phyloP scores from a whole-genome alignment of 2,329 filamentous ascomycete genomes.

The Trichoderma aggressivum region DNA sequence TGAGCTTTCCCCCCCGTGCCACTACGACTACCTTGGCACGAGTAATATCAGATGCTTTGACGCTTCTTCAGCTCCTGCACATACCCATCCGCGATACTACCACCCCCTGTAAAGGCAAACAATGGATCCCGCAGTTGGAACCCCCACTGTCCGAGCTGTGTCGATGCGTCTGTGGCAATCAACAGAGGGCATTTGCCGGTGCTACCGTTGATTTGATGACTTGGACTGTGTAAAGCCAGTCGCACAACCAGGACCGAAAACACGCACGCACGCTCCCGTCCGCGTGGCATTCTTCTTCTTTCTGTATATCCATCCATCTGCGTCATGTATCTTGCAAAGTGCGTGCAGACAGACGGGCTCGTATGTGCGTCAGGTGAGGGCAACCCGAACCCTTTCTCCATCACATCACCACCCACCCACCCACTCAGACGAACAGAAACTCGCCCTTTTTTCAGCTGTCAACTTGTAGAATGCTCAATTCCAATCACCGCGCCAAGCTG shows the following conservation, averaged over 20 bases:
- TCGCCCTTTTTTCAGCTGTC: background rate
- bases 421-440: no score
- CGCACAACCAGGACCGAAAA: background rate
- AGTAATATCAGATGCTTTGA: background rate
- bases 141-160: background rate
- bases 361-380: background rate
- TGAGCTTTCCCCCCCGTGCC: background rate
- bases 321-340: background rate
- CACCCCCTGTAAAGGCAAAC: slow-evolving; percentile 1
- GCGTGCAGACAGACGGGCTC: background rate
- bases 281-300: background rate
- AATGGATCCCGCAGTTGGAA: background rate
- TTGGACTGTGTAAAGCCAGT: background rate
- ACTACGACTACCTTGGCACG: background rate
- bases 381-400: background rate
- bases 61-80: slow-evolving; percentile 15
- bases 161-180: background rate
- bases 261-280: background rate
- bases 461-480: background rate
- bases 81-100: slow-evolving; percentile 7
- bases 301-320: background rate
- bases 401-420: background rate
- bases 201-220: background rate
- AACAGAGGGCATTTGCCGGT: background rate
- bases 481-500: slow-evolving; percentile 2